Percentiles rank a stretch among this genome's conserved stretches.
Conservation (phyloP, 352 stramenopile species). For the Phytopythium boreale region DNA sequence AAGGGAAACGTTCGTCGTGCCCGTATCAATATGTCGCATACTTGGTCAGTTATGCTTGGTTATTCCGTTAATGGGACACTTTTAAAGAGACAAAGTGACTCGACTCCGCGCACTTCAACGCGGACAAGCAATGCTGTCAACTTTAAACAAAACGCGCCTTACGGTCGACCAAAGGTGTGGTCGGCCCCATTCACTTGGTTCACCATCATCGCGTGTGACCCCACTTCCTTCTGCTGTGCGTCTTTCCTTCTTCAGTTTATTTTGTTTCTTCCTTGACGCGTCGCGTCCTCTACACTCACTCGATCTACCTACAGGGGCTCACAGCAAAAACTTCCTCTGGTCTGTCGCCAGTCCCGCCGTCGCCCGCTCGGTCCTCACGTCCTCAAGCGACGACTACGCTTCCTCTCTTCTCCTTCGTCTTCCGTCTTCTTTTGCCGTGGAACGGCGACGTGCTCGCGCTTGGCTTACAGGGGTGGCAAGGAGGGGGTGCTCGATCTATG, state of each 20-base stretch:
- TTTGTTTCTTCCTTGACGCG: not conserved
- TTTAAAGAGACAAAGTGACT: not conserved
- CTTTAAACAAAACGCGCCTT: not conserved
- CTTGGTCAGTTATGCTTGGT: not conserved
- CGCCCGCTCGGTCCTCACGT: too few relatives aligned
- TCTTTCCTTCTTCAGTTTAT: not conserved
- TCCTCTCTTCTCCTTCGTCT: not conserved
- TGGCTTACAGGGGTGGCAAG: not conserved
- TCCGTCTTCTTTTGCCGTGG: not conserved
- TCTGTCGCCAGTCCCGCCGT: not conserved
- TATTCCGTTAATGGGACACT: not conserved
- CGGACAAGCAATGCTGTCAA: not conserved
- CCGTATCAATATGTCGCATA: not conserved
- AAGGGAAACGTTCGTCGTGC: not conserved
- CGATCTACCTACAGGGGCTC: not conserved
- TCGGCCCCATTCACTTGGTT: too few relatives aligned
- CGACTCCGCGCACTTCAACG: not conserved
- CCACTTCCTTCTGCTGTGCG: too few relatives aligned
- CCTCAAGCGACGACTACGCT: not conserved
- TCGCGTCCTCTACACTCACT: not conserved
- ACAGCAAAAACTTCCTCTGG: slow-evolving; percentile 2
- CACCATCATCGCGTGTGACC: too few relatives aligned
- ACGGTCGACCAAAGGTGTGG: too few relatives aligned
- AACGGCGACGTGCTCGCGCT: not conserved
- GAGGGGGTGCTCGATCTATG: slow-evolving; percentile 3